A percentile compares a stretch with the other conserved stretches of the same genome.
Evolutionary conservation across 2,329 filamentous ascomycete species (phyloP).

Genomic region (Dichotomopilus funicola): DNA sequence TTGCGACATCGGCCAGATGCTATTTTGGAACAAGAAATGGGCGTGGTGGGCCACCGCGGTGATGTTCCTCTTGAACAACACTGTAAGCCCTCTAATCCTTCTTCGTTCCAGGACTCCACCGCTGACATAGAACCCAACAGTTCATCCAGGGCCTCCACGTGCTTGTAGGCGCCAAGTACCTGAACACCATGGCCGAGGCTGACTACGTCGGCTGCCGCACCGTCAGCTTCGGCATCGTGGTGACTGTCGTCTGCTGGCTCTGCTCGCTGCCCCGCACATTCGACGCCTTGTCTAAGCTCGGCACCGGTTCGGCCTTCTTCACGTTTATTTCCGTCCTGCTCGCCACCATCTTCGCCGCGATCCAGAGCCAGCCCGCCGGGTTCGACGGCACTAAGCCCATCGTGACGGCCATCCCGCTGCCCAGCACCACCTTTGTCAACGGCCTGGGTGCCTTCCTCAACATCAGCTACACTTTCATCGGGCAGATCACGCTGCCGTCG

Average conservation of each 20-base stretch:
- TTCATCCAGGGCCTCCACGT: constrained; percentile 83
- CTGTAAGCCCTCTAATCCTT: constrained; percentile 27
- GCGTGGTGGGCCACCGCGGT: constrained; percentile 63
- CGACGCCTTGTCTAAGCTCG: constrained; percentile 68
- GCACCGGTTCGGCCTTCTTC: constrained; percentile 73
- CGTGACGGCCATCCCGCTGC: constrained; percentile 60
- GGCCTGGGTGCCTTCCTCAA: constrained; percentile 89
- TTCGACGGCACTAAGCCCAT: constrained; percentile 55
- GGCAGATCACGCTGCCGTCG: constrained; percentile 86
- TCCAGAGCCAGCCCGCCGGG: constrained; percentile 66
- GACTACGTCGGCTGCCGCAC: constrained; percentile 63
- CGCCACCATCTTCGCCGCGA: constrained; percentile 72
- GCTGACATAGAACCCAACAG: neutral
- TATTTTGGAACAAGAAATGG: constrained; percentile 80
- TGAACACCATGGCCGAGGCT: constrained; percentile 77
- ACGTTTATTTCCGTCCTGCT: constrained; percentile 85
- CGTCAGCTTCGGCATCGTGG: constrained; percentile 63
- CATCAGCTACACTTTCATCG: constrained; percentile 94
- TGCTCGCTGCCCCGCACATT: constrained; percentile 84
- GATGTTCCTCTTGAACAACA: constrained; percentile 94
- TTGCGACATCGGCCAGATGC: constrained; percentile 90
- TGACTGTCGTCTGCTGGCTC: constrained; percentile 67
- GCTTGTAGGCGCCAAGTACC: constrained; percentile 75
- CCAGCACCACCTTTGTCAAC: constrained; percentile 70
- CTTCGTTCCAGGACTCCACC: neutral